Evolutionary conservation across 106 monocot genomes (phyloP).

Genomic region (Dendrobium chrysotoxum): DNA sequence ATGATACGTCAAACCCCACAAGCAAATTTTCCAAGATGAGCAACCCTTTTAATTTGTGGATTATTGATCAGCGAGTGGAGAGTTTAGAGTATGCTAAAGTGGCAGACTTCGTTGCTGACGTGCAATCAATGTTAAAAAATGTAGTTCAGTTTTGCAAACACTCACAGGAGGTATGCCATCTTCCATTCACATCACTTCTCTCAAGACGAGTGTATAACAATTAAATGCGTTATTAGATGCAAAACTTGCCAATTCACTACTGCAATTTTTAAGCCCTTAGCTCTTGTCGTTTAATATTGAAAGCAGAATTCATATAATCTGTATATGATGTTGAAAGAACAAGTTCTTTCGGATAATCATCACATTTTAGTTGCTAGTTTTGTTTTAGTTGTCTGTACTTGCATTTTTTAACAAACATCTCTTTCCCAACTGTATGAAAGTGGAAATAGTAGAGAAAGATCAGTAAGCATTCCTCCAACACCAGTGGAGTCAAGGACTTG

Average conservation of each 20-base stretch:
- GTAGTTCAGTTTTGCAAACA: constrained; percentile 51
- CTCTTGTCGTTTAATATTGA: not conserved
- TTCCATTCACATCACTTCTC: not conserved
- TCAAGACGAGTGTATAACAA: not conserved
- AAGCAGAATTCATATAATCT: not conserved
- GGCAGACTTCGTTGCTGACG: constrained; percentile 63
- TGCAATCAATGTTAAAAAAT: constrained; percentile 78
- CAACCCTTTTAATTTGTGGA: constrained; percentile 52
- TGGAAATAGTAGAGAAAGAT: no score
- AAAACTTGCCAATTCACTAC: not conserved
- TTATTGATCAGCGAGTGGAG: constrained; percentile 80
- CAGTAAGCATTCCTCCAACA: no score
- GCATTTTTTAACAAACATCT: not conserved
- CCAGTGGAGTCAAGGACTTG: no score
- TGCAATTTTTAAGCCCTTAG: not conserved
- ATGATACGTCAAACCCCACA: constrained; percentile 28
- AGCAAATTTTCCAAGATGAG: constrained; percentile 11
- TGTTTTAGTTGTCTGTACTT: not conserved
- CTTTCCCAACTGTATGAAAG: not conserved
- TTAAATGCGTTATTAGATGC: not conserved
- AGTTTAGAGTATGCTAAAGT: constrained; percentile 56
- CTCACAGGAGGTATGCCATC: constrained; percentile 52
- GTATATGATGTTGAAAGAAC: not conserved
- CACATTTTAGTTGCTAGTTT: no score
- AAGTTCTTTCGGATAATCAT: no score